phyloP scores from a whole-genome alignment of 768 basidiomycete species.

The Pleurotus pulmonarius region DNA sequence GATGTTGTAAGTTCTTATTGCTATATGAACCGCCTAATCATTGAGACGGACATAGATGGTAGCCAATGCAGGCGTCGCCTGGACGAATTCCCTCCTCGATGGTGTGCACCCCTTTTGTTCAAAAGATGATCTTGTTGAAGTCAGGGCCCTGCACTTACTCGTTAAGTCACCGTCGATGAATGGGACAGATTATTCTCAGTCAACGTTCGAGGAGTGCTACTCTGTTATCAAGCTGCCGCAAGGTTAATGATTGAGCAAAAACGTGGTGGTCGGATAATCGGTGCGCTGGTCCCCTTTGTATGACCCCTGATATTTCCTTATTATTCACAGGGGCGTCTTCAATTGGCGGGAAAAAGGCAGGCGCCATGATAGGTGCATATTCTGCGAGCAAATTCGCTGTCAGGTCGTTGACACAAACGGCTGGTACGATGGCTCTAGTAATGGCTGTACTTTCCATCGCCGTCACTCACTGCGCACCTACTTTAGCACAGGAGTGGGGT shows the following conservation, averaged over 20 bases:
- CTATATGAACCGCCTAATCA: neutral
- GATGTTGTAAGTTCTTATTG: slow-evolving; percentile 12
- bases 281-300: slow-evolving; percentile 1
- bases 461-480: neutral
- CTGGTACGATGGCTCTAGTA: slow-evolving; percentile 20
- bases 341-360: slow-evolving; percentile 23
- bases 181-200: slow-evolving; percentile 15
- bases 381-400: slow-evolving; percentile 37
- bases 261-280: slow-evolving; percentile 25
- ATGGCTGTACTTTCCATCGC: neutral
- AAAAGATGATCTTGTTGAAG: neutral
- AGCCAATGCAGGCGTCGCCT: slow-evolving; percentile 23
- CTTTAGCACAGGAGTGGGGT: slow-evolving; percentile 11
- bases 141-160: neutral
- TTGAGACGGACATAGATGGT: slow-evolving; percentile 15
- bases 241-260: slow-evolving; percentile 24
- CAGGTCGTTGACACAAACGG: slow-evolving; percentile 35
- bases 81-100: slow-evolving; percentile 10
- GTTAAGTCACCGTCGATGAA: slow-evolving; percentile 14
- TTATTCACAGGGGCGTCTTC: slow-evolving; percentile 20
- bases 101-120: slow-evolving; percentile 8
- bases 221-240: slow-evolving; percentile 23
- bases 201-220: slow-evolving; percentile 21
- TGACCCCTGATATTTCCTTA: neutral
- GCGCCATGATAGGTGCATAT: slow-evolving; percentile 21